A percentile compares a stretch with the other conserved stretches of the same genome.
Conservation (phyloP, 139 green algal genomes). For the Chlorella sp. region DNA sequence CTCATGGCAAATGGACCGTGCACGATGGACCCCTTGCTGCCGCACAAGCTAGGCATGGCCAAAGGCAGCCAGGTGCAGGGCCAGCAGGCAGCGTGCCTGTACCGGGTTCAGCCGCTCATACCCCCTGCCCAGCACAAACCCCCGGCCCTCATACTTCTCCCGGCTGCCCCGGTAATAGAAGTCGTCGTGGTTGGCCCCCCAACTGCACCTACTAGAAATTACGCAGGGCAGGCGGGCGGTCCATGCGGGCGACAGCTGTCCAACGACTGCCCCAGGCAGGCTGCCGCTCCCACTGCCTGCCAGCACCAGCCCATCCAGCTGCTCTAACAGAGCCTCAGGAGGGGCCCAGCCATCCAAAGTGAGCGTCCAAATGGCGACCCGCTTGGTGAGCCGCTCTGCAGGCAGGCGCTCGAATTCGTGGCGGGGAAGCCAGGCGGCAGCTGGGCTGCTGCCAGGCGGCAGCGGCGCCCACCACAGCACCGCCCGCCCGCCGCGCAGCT, state of each 20-base stretch:
- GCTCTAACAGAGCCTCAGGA: constrained; percentile 27
- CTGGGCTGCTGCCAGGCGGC: background rate
- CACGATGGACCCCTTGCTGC: too few species aligned
- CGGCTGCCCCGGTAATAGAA: constrained; percentile 23
- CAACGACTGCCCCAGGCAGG: constrained; percentile 2
- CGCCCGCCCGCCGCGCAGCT: constrained; percentile 35
- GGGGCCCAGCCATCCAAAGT: background rate
- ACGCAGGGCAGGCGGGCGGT: constrained; percentile 36
- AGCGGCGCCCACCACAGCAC: constrained; percentile 33
- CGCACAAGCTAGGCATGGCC: background rate
- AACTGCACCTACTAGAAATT: constrained; percentile 25
- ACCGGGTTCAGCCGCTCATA: constrained; percentile 38
- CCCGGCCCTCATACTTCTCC: constrained; percentile 37
- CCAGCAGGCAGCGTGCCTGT: constrained; percentile 35
- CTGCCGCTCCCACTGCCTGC: constrained; percentile 47
- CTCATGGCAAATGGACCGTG: too few species aligned
- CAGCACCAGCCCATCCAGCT: constrained; percentile 44
- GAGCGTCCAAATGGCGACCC: constrained; percentile 39
- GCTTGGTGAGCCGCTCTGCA: background rate
- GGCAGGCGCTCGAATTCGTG: background rate
- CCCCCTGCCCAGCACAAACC: constrained; percentile 31
- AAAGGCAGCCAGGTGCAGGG: constrained; percentile 14
- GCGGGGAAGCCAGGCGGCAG: background rate
- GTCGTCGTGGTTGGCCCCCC: constrained; percentile 40
- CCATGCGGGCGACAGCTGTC: constrained; percentile 30